Evolutionary conservation across 352 stramenopile species (phyloP), one percentile per base, ranked within the genome.

Genomic region (Phytophthora pisi): DNA sequence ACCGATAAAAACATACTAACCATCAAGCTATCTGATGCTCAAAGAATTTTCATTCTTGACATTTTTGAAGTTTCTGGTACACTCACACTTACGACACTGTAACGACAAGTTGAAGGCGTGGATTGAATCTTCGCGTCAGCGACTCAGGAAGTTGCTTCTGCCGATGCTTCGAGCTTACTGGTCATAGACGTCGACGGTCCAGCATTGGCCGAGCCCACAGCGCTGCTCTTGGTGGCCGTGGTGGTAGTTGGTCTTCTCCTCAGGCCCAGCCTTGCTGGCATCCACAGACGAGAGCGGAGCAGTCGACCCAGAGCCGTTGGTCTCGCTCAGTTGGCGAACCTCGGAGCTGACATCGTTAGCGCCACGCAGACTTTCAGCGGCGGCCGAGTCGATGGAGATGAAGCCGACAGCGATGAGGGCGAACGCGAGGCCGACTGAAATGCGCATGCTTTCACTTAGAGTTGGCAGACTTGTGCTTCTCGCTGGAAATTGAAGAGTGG

Each of bases 171-270:
- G 36, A 43, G 10, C 20, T 43, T 43, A 43, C 10, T 43, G 36
- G 36, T 43, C 36, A 43, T n/a, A 66, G 40, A 70, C 5, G 36
- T 70, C 56, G 20, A 66, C 23, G 24, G 9, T 47, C 63, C 63
- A 66, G 56, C 63, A 70, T n/a, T 47, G 40, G 26, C 34, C 53
- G 30, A 61, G 15, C 13, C 61, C 38, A 42, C 63, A 70, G 11
- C 51, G 15, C 18, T 20, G 34, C 23, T 59, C 9, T 24, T 57
- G 49, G 13, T 66, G 20, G 18, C 49, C 63, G 18, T 68, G 24
- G 45, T 57, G 26, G 51, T 45, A 31, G 30, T 31, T 30, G 23
- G 18, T 11, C 5, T 16, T 28, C 51, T 70, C 56, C 38, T 70
- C 49, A 4, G 38, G 11, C 20, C 16, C 36, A 16, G 30, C 36